These are phyloP conservation scores for Acmispon strigosus DNA, from an alignment of 306 rosid genomes.

Conservation along the genomic window DNA sequence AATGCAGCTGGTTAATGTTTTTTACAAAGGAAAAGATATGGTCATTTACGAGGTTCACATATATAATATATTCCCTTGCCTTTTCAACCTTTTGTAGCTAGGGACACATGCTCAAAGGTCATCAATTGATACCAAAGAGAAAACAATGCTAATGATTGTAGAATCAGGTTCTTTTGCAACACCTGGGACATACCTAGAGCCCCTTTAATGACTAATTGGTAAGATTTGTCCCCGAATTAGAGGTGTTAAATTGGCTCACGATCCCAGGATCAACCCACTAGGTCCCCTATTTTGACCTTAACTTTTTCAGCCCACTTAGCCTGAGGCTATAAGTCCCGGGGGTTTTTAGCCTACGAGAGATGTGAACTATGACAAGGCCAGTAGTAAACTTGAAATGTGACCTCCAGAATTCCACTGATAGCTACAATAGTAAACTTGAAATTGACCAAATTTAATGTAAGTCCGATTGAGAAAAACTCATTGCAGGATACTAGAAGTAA, in stretches of 20 bases:
- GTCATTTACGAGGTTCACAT: constrained; percentile 1
- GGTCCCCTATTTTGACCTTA: no score
- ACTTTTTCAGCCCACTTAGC: no score
- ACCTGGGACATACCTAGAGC: constrained; percentile 11
- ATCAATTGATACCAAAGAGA: constrained; percentile 23
- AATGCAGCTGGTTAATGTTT: neutral
- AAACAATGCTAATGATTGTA: constrained; percentile 30
- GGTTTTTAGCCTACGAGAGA: no score
- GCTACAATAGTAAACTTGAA: no score
- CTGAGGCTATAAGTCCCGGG: no score
- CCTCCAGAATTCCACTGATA: no score
- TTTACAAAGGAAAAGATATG: neutral
- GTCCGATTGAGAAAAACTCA: neutral
- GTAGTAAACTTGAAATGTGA: no score
- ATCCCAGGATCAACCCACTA: no score
- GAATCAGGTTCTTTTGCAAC: constrained; percentile 40
- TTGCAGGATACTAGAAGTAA: neutral
- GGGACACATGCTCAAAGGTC: constrained; percentile 13
- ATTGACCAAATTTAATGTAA: neutral
- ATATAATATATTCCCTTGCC: neutral
- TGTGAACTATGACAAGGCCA: no score
- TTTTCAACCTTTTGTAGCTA: neutral
- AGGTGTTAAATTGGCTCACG: no score
- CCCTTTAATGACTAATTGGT: constrained; percentile 38
- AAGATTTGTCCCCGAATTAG: constrained; percentile 4